Evolutionary conservation across 2,329 filamentous ascomycete genomes (phyloP), one percentile per base, ranked within the genome.

Genomic region (Scleromitrula shiraiana): DNA sequence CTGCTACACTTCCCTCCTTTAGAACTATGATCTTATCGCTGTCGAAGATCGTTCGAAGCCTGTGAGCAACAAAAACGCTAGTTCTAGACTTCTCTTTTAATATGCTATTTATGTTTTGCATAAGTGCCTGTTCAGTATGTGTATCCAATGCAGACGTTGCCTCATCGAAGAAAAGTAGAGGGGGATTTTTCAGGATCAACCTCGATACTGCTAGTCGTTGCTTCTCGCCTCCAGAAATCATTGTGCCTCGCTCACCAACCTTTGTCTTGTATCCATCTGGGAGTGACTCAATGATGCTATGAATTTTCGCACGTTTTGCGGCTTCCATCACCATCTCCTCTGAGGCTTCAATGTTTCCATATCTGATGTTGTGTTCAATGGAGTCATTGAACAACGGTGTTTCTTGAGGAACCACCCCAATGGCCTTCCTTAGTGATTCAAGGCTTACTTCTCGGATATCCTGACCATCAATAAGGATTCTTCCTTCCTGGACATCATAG

Each of bases 371-470:
- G 66, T 96, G 88, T 63, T 86, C 85, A 50, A 98, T 91, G 0
- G 89, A 93, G 62, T 95, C 89, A 65, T 98, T 98, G 73, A 98
- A 98, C 1, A 98, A 74, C 0, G 93, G 90, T 0, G 93, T 97
- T 59, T 98, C 93, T 65, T 98, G 94, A 0, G 93, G 93, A 0
- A 98, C 93, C 14, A 98, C 91, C 19, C 93, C 93, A 54, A 98
- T 97, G 2, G 85, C 78, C 55, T 79, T 80, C 6, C 93, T 82
- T 23, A 98, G 72, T 29, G 86, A 94, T 45, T 94, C 88, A 2
- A 97, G 67, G 9, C 76, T 82, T 1, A 98, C 83, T 50, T 88
- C 76, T 33, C 87, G 83, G 56, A 98, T 81, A 64, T 98, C 90
- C 63, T 98, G 93, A 44, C 85, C 89, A 61, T 98, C 93, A 51